Percentiles rank a stretch among this genome's conserved stretches.
These are phyloP conservation scores for Cryomyces minteri DNA, from an alignment of 495 filamentous ascomycete species.

Conservation along the genomic window DNA sequence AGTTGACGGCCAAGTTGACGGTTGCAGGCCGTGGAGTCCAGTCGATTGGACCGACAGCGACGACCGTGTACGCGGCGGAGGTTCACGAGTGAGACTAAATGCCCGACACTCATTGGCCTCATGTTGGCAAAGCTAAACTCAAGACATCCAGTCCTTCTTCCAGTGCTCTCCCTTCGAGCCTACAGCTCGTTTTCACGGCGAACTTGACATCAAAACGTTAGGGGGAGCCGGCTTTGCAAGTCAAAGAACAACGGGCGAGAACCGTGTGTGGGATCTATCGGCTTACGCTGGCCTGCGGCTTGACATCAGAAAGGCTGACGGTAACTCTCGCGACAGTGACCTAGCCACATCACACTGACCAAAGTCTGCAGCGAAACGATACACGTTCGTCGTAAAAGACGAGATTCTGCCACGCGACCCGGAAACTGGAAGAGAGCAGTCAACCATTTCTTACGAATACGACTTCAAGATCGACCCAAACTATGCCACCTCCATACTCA, in stretches of 20 bases:
- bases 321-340: constrained; percentile 5
- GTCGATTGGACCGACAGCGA: constrained; percentile 47
- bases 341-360: neutral
- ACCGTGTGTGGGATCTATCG: constrained; percentile 18
- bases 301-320: constrained; percentile 17
- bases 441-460: constrained; percentile 37
- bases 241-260: constrained; percentile 36
- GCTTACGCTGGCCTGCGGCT: constrained; percentile 18
- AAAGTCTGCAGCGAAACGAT: constrained; percentile 28
- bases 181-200: constrained; percentile 39
- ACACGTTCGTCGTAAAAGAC: constrained; percentile 61
- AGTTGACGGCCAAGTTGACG: neutral
- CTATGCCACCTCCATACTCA: constrained; percentile 19
- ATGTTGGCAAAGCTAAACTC: neutral
- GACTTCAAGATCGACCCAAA: constrained; percentile 23
- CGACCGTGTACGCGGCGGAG: constrained; percentile 57
- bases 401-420: constrained; percentile 31
- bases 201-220: constrained; percentile 52
- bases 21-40: constrained; percentile 37
- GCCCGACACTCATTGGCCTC: neutral
- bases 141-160: constrained; percentile 29
- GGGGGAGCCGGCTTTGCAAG: constrained; percentile 72
- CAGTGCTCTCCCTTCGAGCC: constrained; percentile 11
- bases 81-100: constrained; percentile 20
- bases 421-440: constrained; percentile 40